Base-by-base conservation (phyloP, 2,329 filamentous ascomycete species). In the Hypoxylon sp. region DNA sequence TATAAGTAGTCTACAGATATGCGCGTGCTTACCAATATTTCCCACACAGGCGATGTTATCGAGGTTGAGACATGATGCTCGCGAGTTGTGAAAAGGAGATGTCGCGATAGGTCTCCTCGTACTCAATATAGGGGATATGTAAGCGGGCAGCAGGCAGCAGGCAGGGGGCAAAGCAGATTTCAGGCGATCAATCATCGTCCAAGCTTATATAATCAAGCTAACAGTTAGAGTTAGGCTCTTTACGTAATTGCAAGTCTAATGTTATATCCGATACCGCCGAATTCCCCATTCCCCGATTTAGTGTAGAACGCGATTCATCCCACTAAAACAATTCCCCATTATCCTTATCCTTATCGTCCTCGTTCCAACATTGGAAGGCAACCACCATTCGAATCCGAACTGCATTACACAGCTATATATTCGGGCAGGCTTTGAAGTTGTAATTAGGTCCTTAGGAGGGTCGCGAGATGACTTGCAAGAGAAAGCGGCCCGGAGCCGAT, bases 401-500 rank as follows among this genome's bases (percentile, higher is more conserved):
- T 22, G 6, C 24, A 38, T 20, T 22, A 3, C 12, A n/a, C 14
- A 24, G 3, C 24, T 18, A 33, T 50, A 26, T 38, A 44, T 12
- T 22, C 36, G 20, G 16, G 16, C 16, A 40, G 36, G n/a, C n/a
- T n/a, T n/a, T n/a, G n/a, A n/a, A 9, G 36, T 40, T 40, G 16
- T 11, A 9, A 2, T 20, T 2, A 8, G 5, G 16, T 2, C n/a
- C 11, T 20, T 1, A 40, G 18, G 16, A 12, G 18, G 4, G 28
- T n/a, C 12, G 22, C 28, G 60, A 11, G 22, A 74, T 72, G 69
- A 60, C 59, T 26, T 61, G 38, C 24, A 75, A 74, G 53, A 66
- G 73, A 26, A 74, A 73, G 54, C 72, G 70, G 16, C 14, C 45
- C 18, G 61, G 65, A n/a, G 18, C 51, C 32, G 70, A 75, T 32